A percentile compares a stretch with the other conserved stretches of the same genome.
phyloP scores from a whole-genome alignment of 805 yeast species.

The Tanozyma kutaoensis region DNA sequence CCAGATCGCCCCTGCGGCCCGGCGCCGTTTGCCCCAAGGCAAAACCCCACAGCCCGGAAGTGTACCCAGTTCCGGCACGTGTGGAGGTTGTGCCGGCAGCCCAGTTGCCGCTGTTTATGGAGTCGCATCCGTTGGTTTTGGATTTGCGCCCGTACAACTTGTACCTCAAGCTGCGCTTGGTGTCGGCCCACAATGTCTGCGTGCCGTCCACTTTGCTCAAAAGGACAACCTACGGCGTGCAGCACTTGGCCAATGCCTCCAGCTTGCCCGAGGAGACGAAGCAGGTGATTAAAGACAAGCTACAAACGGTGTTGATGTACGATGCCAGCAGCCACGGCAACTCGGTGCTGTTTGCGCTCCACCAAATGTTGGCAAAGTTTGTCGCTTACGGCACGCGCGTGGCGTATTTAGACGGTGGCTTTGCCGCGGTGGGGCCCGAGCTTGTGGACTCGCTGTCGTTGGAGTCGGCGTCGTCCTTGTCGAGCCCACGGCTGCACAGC shows the following conservation, averaged over 20 bases:
- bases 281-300: conserved; percentile 3
- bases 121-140: too few species aligned
- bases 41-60: too few species aligned
- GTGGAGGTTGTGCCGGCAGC: too few species aligned
- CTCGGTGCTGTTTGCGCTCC: conserved; percentile 13
- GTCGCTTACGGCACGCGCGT: conserved; percentile 9
- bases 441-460: conserved; percentile 1
- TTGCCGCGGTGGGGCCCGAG: conserved; percentile 4
- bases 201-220: conserved; percentile 31
- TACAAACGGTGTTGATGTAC: conserved; percentile 15
- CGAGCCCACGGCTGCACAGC: background rate
- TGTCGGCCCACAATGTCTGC: conserved; percentile 22
- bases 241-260: conserved; percentile 18
- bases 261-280: conserved; percentile 11
- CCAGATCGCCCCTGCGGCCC: too few species aligned
- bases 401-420: conserved; percentile 15
- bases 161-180: conserved; percentile 16
- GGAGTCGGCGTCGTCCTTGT: conserved; percentile 1
- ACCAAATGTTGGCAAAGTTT: conserved; percentile 22
- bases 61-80: too few species aligned
- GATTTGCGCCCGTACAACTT: conserved; percentile 28
- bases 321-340: conserved; percentile 14
- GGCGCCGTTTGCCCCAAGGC: too few species aligned
- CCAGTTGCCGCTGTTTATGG: too few species aligned
- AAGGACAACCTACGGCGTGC: conserved; percentile 19